Base-by-base conservation (phyloP, 148 eudicot species). In the Diospyros kaki region DNA sequence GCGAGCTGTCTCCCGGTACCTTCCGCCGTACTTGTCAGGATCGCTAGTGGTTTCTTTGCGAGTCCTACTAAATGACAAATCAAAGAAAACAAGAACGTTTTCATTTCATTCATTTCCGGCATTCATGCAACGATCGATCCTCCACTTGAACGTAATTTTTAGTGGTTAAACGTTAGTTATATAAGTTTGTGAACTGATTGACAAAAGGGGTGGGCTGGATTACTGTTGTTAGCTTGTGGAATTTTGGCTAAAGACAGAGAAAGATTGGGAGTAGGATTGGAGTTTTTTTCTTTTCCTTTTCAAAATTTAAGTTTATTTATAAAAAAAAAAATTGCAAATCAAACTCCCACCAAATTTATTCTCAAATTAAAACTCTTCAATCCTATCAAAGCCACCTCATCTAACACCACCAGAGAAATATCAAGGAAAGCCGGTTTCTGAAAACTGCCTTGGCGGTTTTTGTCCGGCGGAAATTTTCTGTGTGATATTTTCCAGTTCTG, bases 1-100 rank as follows among this genome's bases (percentile, higher is more conserved):
- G 91, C 72, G 96, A 90, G 89, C 89, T 95, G 81, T 90, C 81
- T 82, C 83, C 89, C 45, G 97, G 98, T 94, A 94, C 93, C 96
- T 90, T 92, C 82, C 76, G 92, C 85, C 89, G 96, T 74, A 78
- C 96, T 92, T 92, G 97, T 94, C 98, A 80, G 73, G 98, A 90
- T 90, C 94, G 96, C 93, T 92, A 92, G 71, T 90, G 84, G 77
- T 91, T 73, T 80, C 81, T 90, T 94, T 79, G 89, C 87, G 93
- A 89, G 96, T 93, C 85, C 76, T 74, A 52, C 73, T 64, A 79
- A 82, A 74, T 76, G 81, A 72, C 13, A 9, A 43, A 62, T n/a
- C 40, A 76, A 18, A 13, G 11, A 70, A 48, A 64, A 46, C 28
- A 61, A 6, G 71, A 39, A 48, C 13, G 4, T 1, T 14, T 28